phyloP scores from a whole-genome alignment of 1,139 yeast species.

The Taphrina communis region DNA sequence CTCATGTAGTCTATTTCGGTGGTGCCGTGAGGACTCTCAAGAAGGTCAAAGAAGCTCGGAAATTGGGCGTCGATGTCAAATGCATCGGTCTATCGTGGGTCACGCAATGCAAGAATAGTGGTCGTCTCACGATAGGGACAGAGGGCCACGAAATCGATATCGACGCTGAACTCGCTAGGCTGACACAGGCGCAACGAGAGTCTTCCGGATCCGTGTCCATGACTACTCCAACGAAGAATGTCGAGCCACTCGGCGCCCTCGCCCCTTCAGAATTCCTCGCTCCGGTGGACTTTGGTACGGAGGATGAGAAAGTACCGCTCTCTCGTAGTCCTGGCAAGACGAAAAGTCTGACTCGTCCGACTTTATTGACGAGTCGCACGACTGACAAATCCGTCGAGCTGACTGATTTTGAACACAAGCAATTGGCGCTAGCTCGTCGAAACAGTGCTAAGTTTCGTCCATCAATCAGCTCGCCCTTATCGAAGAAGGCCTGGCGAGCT shows the following conservation, averaged over 20 bases:
- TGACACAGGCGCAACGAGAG: neutral
- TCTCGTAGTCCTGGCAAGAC: slow-evolving; percentile 7
- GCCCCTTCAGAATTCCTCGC: slow-evolving; percentile 6
- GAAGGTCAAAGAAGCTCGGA: slow-evolving; percentile 29
- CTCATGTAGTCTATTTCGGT: slow-evolving; percentile 36
- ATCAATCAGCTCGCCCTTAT: slow-evolving; percentile 26
- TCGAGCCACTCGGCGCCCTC: neutral
- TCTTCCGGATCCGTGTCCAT: neutral
- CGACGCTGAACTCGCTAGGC: slow-evolving; percentile 17
- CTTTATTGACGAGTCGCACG: neutral
- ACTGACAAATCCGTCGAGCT: neutral
- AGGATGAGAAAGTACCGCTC: neutral
- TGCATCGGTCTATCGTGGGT: slow-evolving; percentile 35
- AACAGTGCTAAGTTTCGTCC: slow-evolving; percentile 35
- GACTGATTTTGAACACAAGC: slow-evolving; percentile 19
- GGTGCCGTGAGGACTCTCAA: slow-evolving; percentile 33
- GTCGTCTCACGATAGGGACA: slow-evolving; percentile 28
- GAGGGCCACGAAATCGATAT: slow-evolving; percentile 34
- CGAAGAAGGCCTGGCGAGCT: slow-evolving; percentile 32
- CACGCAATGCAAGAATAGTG: slow-evolving; percentile 16
- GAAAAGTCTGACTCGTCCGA: neutral
- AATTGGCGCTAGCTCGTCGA: slow-evolving; percentile 27
- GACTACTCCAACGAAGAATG: neutral
- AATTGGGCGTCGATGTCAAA: slow-evolving; percentile 20
- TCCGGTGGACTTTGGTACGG: slow-evolving; percentile 7